Conservation (phyloP, 495 filamentous ascomycete genomes). For the Penicillium bialowiezense region DNA sequence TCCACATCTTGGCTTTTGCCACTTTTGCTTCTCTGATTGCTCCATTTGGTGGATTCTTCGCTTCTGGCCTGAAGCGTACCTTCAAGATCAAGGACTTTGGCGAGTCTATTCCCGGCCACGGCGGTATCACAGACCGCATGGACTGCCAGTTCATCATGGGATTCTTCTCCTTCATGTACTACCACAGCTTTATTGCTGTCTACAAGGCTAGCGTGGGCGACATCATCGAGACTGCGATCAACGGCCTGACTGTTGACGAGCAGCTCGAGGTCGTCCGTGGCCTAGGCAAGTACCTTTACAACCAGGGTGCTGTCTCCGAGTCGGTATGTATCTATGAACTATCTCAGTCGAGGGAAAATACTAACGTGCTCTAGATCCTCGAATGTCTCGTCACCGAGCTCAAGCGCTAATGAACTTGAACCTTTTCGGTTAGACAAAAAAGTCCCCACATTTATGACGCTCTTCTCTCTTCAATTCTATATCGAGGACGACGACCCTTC, state of each 20-base stretch:
- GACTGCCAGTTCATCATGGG: conserved; percentile 99
- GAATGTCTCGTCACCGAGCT: conserved; percentile 43
- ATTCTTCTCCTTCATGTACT: conserved; percentile 97
- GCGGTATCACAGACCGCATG: conserved; percentile 98
- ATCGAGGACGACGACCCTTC: conserved; percentile 5
- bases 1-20: conserved; percentile 87
- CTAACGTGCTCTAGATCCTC: conserved; percentile 34
- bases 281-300: conserved; percentile 79
- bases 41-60: conserved; percentile 98
- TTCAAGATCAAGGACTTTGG: conserved; percentile 99
- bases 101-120: conserved; percentile 95
- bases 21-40: conserved; percentile 96
- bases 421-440: conserved; percentile 12
- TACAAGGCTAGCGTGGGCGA: conserved; percentile 77
- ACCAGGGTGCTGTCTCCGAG: conserved; percentile 70
- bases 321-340: conserved; percentile 46
- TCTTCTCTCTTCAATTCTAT: conserved; percentile 7
- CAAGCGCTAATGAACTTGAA: conserved; percentile 32
- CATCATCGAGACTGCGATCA: conserved; percentile 86
- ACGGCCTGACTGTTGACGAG: conserved; percentile 75
- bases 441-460: conserved; percentile 24
- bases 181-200: conserved; percentile 92
- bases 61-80: conserved; percentile 93
- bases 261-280: conserved; percentile 85
- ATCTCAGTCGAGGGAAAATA: background rate